These are phyloP conservation scores for Scalesia atractyloides DNA, from an alignment of 129 eudicot species.

Conservation along the genomic window DNA sequence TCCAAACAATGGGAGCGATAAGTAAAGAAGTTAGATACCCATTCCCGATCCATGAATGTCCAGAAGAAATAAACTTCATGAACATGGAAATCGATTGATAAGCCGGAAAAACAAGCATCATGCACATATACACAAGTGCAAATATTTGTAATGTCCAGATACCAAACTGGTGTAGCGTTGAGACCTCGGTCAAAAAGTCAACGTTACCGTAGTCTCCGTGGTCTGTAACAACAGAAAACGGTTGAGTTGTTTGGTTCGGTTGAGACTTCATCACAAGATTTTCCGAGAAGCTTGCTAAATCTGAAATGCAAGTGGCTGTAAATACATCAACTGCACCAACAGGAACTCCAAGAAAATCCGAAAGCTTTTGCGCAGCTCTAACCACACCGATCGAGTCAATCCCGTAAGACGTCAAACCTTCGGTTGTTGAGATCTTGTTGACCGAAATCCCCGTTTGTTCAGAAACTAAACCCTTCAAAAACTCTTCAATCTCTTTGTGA, in stretches of 20 bases:
- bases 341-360: constrained; percentile 78
- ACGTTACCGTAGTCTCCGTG: constrained; percentile 25
- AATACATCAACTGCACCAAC: constrained; percentile 87
- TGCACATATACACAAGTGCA: constrained; percentile 51
- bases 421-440: constrained; percentile 66
- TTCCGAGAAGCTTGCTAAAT: constrained; percentile 71
- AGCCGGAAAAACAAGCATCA: constrained; percentile 68
- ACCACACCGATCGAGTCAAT: constrained; percentile 89
- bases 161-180: constrained; percentile 47
- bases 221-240: constrained; percentile 34
- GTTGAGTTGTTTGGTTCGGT: constrained; percentile 38
- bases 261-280: constrained; percentile 59
- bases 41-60: constrained; percentile 40
- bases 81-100: constrained; percentile 51
- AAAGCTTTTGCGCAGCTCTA: constrained; percentile 87
- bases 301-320: constrained; percentile 78
- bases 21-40: constrained; percentile 46
- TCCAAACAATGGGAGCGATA: constrained; percentile 77
- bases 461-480: constrained; percentile 54
- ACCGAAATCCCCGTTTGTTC: constrained; percentile 63
- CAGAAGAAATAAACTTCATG: constrained; percentile 37
- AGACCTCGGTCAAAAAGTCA: constrained; percentile 46
- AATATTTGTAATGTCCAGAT: constrained; percentile 56
- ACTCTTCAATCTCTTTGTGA: constrained; percentile 61
- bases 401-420: constrained; percentile 66